Percentiles rank a stretch among this genome's conserved stretches.
phyloP scores from a whole-genome alignment of 305 asterid genomes.

The Striga hermonthica region DNA sequence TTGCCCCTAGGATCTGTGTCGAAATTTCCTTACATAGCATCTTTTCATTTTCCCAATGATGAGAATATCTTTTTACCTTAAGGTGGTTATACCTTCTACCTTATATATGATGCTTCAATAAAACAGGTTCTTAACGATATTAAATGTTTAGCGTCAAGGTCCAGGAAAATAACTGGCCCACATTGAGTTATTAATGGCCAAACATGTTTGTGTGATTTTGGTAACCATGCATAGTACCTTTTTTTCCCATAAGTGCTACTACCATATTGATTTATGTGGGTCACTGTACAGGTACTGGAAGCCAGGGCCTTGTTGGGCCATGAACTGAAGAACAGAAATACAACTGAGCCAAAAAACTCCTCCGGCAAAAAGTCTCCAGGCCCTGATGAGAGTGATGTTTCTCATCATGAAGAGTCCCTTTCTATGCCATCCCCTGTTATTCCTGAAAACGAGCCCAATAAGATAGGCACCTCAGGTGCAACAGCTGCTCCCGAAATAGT shows the following conservation, averaged over 20 bases:
- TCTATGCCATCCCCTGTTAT: conserved; percentile 43
- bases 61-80: too few species aligned
- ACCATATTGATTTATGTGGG: conserved; percentile 21
- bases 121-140: too few species aligned
- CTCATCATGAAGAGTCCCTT: conserved; percentile 48
- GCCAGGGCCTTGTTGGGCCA: conserved; percentile 65
- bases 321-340: conserved; percentile 47
- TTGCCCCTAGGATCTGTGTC: too few species aligned
- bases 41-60: too few species aligned
- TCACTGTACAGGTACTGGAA: conserved; percentile 56
- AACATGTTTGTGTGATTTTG: too few species aligned
- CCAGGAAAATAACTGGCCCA: too few species aligned
- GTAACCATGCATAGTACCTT: not conserved
- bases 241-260: not conserved
- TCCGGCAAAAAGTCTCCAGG: conserved; percentile 33
- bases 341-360: conserved; percentile 34
- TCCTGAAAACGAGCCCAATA: conserved; percentile 31
- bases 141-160: too few species aligned
- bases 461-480: conserved; percentile 35
- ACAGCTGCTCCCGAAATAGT: conserved; percentile 35
- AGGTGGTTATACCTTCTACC: too few species aligned
- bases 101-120: too few species aligned
- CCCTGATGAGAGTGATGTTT: conserved; percentile 36
- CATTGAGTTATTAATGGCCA: too few species aligned
- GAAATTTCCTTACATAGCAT: too few species aligned